A percentile compares a stretch with the other conserved stretches of the same genome.
phyloP scores from a whole-genome alignment of 73 alveolate genomes.

The Paramecium primaurelia region DNA sequence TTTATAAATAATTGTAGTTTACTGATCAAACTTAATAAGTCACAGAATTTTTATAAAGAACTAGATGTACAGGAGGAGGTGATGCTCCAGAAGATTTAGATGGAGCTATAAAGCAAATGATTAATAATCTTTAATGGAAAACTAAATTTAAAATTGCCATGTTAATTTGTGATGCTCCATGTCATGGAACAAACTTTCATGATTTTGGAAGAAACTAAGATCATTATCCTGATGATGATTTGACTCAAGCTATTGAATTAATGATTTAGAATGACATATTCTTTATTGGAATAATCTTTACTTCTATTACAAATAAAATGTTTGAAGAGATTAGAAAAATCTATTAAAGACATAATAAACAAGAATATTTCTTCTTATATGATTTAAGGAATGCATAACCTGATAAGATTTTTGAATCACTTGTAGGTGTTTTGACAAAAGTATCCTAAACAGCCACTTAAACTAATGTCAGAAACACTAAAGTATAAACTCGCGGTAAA shows the following conservation, averaged over 20 bases:
- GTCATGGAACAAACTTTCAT: constrained; percentile 47
- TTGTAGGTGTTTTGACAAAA: not conserved
- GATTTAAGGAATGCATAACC: not conserved
- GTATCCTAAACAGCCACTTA: not conserved
- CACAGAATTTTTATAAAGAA: not conserved
- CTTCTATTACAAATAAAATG: not conserved
- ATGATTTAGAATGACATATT: not conserved
- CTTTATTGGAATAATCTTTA: not conserved
- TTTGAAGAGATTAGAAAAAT: not conserved
- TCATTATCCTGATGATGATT: constrained; percentile 60
- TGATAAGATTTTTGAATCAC: not conserved
- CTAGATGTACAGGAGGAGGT: not conserved
- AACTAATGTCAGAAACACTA: not conserved
- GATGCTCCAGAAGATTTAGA: not conserved
- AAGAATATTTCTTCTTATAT: not conserved
- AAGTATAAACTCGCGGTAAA: not conserved
- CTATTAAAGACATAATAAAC: not conserved
- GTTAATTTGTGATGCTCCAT: constrained; percentile 14
- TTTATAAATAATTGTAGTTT: not conserved
- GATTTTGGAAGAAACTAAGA: constrained; percentile 27
- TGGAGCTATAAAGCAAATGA: not conserved
- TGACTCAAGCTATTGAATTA: not conserved
- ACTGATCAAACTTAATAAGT: not conserved
- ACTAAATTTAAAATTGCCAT: not conserved
- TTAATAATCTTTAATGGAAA: not conserved